phyloP scores from a whole-genome alignment of 768 basidiomycete species.

The Pleurotus citrinopileatus region DNA sequence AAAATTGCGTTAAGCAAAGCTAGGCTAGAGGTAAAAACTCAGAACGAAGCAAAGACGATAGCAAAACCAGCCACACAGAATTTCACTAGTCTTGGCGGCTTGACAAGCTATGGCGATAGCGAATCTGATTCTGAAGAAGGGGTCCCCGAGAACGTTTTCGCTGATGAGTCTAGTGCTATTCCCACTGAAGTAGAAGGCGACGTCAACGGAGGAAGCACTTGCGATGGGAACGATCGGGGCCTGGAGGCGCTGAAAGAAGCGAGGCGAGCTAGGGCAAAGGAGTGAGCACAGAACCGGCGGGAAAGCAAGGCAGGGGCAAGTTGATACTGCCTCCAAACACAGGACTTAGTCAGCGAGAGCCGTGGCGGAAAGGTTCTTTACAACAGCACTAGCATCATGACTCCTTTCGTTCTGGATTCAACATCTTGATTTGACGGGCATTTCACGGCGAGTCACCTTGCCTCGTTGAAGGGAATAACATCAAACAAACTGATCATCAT shows the following conservation, averaged over 20 bases:
- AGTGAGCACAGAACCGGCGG: conserved; percentile 56
- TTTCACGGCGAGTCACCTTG: background rate
- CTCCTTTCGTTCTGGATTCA: too few relatives aligned
- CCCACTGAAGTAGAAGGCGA: conserved; percentile 18
- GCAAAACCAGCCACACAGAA: conserved; percentile 13
- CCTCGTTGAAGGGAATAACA: too few relatives aligned
- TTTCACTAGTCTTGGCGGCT: conserved; percentile 38
- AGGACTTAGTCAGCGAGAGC: too few relatives aligned
- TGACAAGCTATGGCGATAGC: conserved; percentile 61
- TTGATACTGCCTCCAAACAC: too few relatives aligned
- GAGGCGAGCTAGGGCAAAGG: conserved; percentile 52
- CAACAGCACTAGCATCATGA: too few relatives aligned
- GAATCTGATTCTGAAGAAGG: conserved; percentile 30
- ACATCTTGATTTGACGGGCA: too few relatives aligned
- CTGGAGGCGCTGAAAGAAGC: conserved; percentile 37
- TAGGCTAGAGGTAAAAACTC: conserved; percentile 26
- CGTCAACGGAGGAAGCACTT: conserved; percentile 23
- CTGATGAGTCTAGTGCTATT: too few relatives aligned
- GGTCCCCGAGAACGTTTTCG: background rate
- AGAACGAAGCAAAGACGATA: conserved; percentile 23
- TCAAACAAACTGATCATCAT: too few relatives aligned
- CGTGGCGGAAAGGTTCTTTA: too few relatives aligned
- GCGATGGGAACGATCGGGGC: conserved; percentile 30
- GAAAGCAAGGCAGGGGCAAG: background rate
- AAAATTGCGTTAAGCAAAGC: conserved; percentile 45